Evolutionary conservation across 257 asterid species (phyloP), one percentile per base, ranked within the genome.

Genomic region (Przewalskia tangutica): DNA sequence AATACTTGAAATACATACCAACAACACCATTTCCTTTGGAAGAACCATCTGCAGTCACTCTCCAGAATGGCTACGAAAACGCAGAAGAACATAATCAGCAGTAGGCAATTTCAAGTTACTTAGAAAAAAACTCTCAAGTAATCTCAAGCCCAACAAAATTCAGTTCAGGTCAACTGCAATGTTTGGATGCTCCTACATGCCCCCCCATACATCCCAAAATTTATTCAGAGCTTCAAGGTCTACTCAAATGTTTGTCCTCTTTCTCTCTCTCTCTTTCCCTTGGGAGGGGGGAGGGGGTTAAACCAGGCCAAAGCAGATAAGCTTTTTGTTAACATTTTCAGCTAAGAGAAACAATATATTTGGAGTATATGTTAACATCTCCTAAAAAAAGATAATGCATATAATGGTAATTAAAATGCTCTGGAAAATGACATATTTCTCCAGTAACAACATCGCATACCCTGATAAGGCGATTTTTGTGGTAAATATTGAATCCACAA

Each of bases 401-500:
- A 10, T 78, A 34, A 44, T 54, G 59, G 56, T 63, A 80, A 84
- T 18, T n/a, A 27, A 27, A 63, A 63, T 63, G 18, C 70, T 12
- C 42, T 63, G 42, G 17, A 27, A 63, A 34, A 18, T 59, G 36
- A 46, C 59, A 71, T 42, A 5, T 63, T 77, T 59, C 77, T 46
- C 27, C 18, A 67, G 51, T 56, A 51, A 56, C 59, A 59, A 79
- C 56, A 71, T 59, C 50, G 27, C 82, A 46, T 92, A 93, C 98
- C 97, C 95, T 89, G 87, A 95, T 95, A 66, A 95, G 98, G 81
- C 99, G 98, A 84, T 91, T 92, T 89, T 92, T 95, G 82, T 95
- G 97, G 93, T 95, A 95, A 50, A 95, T 84, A 82, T 95, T 95
- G 88, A 89, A 95, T 80, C 99, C 99, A 86, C 86, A 84, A 70